Percentiles rank a stretch among this genome's conserved stretches.
Conservation (phyloP, 495 filamentous ascomycete genomes). For the Cairneyella variabilis region DNA sequence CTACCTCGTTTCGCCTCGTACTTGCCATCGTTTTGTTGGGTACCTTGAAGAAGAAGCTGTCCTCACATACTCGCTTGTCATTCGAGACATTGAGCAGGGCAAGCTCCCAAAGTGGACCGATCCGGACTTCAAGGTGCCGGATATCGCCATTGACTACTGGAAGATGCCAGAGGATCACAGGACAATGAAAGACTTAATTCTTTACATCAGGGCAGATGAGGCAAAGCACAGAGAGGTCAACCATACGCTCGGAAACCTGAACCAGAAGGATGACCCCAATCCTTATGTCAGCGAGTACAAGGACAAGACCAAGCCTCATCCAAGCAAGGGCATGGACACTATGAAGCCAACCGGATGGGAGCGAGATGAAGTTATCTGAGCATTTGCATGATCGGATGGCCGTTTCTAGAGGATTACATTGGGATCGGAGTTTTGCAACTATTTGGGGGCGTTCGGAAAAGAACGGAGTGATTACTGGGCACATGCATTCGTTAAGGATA, state of each 20-base stretch:
- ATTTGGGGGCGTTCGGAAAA: neutral
- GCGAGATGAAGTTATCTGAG: constrained; percentile 71
- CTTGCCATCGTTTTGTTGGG: constrained; percentile 93
- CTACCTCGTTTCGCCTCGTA: constrained; percentile 85
- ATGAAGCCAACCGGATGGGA: constrained; percentile 76
- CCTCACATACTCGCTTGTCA: constrained; percentile 85
- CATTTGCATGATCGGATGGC: neutral
- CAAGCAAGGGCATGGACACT: constrained; percentile 65
- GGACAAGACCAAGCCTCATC: constrained; percentile 57
- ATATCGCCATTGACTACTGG: constrained; percentile 89
- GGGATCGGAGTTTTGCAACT: constrained; percentile 1
- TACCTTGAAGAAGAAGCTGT: constrained; percentile 98
- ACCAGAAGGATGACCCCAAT: constrained; percentile 82
- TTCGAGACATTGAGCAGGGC: constrained; percentile 80
- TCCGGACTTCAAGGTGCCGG: constrained; percentile 66
- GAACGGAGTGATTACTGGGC: too few species aligned
- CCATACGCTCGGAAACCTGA: constrained; percentile 83
- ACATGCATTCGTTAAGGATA: too few species aligned
- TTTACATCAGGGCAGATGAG: constrained; percentile 91
- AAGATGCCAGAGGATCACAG: constrained; percentile 81
- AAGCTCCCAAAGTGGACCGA: constrained; percentile 72
- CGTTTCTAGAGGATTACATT: neutral
- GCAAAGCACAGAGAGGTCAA: constrained; percentile 98
- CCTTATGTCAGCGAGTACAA: constrained; percentile 80
- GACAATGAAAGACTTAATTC: constrained; percentile 79